These are phyloP conservation scores for Suillus spraguei DNA, from an alignment of 768 basidiomycete genomes.

Conservation along the genomic window DNA sequence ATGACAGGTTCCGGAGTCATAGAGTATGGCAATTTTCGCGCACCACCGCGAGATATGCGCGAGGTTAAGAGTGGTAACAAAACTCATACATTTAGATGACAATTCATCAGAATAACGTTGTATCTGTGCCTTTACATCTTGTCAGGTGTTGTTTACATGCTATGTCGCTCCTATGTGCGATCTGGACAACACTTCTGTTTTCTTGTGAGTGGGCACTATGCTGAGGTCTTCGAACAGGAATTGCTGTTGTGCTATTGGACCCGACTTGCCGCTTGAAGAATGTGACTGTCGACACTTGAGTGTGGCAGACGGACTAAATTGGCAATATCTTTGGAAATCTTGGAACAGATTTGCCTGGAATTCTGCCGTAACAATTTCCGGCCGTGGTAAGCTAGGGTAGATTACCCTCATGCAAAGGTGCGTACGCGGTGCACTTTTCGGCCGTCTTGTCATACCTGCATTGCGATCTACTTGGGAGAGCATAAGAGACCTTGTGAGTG, in stretches of 20 bases:
- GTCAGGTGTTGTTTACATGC: constrained; percentile 6
- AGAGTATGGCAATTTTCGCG: constrained; percentile 60
- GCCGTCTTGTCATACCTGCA: background rate
- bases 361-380: constrained; percentile 1
- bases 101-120: constrained; percentile 2
- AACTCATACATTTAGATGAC: constrained; percentile 67
- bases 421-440: background rate
- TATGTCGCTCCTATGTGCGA: background rate
- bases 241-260: constrained; percentile 6
- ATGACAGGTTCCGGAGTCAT: constrained; percentile 39
- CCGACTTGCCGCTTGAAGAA: background rate
- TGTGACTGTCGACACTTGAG: background rate
- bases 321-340: background rate
- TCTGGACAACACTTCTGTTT: background rate
- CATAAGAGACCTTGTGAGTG: background rate
- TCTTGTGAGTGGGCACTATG: background rate
- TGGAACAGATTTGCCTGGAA: background rate
- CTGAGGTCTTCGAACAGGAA: background rate
- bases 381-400: background rate
- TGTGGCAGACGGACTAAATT: background rate
- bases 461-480: background rate
- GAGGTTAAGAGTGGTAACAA: constrained; percentile 72
- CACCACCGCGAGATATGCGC: constrained; percentile 64
- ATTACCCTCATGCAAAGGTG: constrained; percentile 4
- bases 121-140: constrained; percentile 7